Base-by-base conservation (phyloP, 2,329 filamentous ascomycete species). In the Knufia fluminis region DNA sequence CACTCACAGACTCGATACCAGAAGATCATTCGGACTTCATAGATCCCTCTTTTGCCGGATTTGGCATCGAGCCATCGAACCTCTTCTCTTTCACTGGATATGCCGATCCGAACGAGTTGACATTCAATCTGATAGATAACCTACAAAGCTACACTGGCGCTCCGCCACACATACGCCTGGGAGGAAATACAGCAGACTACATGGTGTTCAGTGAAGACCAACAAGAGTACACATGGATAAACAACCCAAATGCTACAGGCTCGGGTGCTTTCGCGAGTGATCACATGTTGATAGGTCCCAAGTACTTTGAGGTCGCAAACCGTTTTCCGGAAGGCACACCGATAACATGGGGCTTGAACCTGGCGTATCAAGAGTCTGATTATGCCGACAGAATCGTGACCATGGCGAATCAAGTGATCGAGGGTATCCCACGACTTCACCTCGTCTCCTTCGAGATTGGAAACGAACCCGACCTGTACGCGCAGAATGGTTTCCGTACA, bases 61-160 rank as follows among this genome's bases (percentile, higher is more conserved):
- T 75, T 51, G 72, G 73, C 39, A 75, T 76, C 53, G 73, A 76
- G 62, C 68, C 73, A 22, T 74, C 71, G 17, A 75, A 75, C 52
- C 64, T 76, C 6, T 75, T 71, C 61, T 72, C 72, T 45, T 76
- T 73, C 59, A 73, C 71, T 10, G 73, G 73, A 49, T 59, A 59
- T 28, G 64, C 63, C 17, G 50, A 61, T 4, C 55, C 69, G 16
- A 76, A 76, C 56, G 39, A 60, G 8, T 58, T 76, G 24, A 70
- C 71, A 14, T 57, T 72, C n/a, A 71, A 73, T 53, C 63, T 76
- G 23, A 59, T 76, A 12, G 62, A 69, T 52, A 75, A 74, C 58
- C 65, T 76, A 35, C 68, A 68, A 44, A 68, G 68, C 56, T 74
- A 74, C 56, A 66, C 72, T 1, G 73, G 73, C 43, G 66, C 66